phyloP scores from a whole-genome alignment of 2,329 filamentous ascomycete genomes.

The Didymella segeticola region DNA sequence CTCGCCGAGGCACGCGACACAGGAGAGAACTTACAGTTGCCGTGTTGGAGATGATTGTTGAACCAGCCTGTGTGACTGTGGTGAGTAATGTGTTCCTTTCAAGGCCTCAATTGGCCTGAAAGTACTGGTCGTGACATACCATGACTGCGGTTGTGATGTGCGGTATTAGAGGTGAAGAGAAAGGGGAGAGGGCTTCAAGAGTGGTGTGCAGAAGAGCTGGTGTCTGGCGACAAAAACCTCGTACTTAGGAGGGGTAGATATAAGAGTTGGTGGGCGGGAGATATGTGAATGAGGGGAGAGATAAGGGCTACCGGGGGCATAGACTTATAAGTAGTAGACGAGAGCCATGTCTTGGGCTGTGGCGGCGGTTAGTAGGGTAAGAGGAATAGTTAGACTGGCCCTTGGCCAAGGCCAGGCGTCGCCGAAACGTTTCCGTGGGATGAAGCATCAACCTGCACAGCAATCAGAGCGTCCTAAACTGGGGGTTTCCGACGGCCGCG shows the following conservation, averaged over 20 bases:
- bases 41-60: constrained; percentile 56
- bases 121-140: constrained; percentile 28
- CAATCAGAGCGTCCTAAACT: constrained; percentile 29
- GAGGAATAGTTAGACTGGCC: constrained; percentile 31
- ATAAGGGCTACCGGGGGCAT: constrained; percentile 35
- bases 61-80: constrained; percentile 42
- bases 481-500: constrained; percentile 26
- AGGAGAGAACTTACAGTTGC: constrained; percentile 52
- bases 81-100: constrained; percentile 24
- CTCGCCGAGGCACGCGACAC: constrained; percentile 23
- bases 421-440: constrained; percentile 50
- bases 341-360: constrained; percentile 38
- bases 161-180: constrained; percentile 12
- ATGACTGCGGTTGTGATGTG: constrained; percentile 39
- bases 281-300: constrained; percentile 30
- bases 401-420: constrained; percentile 44
- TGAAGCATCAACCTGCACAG: constrained; percentile 41
- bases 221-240: constrained; percentile 18
- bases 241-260: constrained; percentile 26
- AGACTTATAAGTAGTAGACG: constrained; percentile 42
- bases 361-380: constrained; percentile 37
- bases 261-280: constrained; percentile 21
- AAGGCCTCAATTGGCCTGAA: not conserved
- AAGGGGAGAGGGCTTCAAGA: not conserved
- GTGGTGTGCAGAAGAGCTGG: constrained; percentile 7